Evolutionary conservation across 2,329 filamentous ascomycete genomes (phyloP).

Genomic region (Apiospora hydei): DNA sequence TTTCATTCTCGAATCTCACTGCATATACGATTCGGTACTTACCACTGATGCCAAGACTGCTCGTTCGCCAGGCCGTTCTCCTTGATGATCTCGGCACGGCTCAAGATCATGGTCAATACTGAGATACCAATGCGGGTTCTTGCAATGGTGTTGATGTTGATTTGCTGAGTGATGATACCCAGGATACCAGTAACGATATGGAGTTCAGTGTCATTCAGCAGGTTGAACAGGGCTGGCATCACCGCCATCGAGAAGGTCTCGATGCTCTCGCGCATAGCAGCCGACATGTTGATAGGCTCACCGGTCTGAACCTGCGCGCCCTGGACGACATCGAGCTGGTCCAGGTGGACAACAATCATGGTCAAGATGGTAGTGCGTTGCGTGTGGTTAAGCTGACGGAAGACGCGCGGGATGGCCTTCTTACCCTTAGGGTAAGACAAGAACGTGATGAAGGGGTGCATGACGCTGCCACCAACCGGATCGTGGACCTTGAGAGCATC

Average conservation of each 20-base stretch:
- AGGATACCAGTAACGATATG: slow-evolving; percentile 91
- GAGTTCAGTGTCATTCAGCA: slow-evolving; percentile 89
- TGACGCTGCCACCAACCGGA: slow-evolving; percentile 77
- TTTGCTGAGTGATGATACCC: slow-evolving; percentile 80
- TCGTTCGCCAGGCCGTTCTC: slow-evolving; percentile 76
- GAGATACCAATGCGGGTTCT: slow-evolving; percentile 88
- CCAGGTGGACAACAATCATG: slow-evolving; percentile 93
- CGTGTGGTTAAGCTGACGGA: slow-evolving; percentile 90
- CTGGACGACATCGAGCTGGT: slow-evolving; percentile 88
- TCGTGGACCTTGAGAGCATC: slow-evolving; percentile 89
- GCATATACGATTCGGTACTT: slow-evolving; percentile 43
- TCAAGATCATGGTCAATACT: slow-evolving; percentile 92
- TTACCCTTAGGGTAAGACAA: slow-evolving; percentile 95
- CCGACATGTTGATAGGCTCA: slow-evolving; percentile 73
- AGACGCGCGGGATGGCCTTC: slow-evolving; percentile 92
- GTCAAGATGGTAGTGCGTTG: slow-evolving; percentile 95
- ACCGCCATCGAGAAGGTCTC: slow-evolving; percentile 89
- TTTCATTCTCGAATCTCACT: slow-evolving; percentile 50
- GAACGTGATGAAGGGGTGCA: slow-evolving; percentile 95
- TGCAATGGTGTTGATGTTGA: slow-evolving; percentile 84
- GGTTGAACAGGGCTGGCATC: slow-evolving; percentile 87
- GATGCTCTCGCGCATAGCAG: slow-evolving; percentile 85
- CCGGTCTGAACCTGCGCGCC: slow-evolving; percentile 77
- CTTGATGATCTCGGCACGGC: slow-evolving; percentile 91
- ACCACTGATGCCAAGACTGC: slow-evolving; percentile 83